Conservation (phyloP, 2,329 filamentous ascomycete genomes). For the Cladosporium phlei region DNA sequence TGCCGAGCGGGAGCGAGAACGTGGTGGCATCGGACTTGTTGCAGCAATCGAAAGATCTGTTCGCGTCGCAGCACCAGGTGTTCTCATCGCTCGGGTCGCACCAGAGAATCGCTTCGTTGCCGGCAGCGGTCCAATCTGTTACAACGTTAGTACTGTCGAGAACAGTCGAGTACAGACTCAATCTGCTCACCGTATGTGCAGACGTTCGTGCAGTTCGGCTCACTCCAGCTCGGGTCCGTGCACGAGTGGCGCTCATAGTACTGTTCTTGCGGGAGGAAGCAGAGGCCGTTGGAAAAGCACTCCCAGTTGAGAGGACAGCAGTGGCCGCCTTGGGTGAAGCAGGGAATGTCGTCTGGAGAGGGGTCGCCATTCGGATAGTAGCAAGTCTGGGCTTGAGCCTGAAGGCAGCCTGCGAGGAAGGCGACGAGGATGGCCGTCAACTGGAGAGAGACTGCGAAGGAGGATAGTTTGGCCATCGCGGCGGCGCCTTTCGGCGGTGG, state of each 20-base stretch:
- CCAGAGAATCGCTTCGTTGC: conserved; percentile 1
- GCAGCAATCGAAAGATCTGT: conserved; percentile 3
- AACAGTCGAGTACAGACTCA: neutral
- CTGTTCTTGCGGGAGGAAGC: conserved; percentile 23
- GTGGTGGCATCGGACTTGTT: neutral
- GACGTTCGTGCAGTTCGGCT: neutral
- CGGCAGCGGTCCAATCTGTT: neutral
- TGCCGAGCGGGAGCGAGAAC: neutral
- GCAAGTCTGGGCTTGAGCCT: conserved; percentile 26
- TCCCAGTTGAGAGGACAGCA: conserved; percentile 35
- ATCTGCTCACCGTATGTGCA: neutral
- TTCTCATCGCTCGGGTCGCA: conserved; percentile 1
- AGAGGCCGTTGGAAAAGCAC: conserved; percentile 32
- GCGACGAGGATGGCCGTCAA: neutral
- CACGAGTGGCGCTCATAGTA: conserved; percentile 32
- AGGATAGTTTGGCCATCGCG: neutral
- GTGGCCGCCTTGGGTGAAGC: conserved; percentile 21
- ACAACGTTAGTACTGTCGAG: neutral
- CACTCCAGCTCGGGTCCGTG: conserved; percentile 29
- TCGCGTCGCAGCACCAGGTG: conserved; percentile 1
- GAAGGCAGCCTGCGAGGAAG: neutral
- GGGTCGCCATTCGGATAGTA: conserved; percentile 34
- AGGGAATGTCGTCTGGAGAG: conserved; percentile 23
- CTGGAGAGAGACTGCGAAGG: neutral
- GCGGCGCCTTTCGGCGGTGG: neutral